These are phyloP conservation scores for Exophiala sideris DNA, from an alignment of 2,329 filamentous ascomycete species.

Conservation along the genomic window DNA sequence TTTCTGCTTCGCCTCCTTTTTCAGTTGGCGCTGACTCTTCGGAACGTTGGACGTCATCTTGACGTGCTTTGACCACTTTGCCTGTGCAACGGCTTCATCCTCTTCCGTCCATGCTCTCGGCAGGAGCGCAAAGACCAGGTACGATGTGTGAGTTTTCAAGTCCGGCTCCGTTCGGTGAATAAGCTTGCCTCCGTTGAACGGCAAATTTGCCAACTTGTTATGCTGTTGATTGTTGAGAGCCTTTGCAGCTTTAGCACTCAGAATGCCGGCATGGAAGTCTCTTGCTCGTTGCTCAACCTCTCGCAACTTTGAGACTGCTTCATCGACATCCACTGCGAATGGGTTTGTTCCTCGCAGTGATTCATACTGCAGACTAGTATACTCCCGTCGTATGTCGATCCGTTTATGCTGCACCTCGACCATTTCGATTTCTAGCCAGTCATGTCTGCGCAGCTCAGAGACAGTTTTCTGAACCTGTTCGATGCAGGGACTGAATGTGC, in stretches of 20 bases:
- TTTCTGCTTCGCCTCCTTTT: conserved; percentile 29
- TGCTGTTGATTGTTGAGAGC: conserved; percentile 22
- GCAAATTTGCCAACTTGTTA: conserved; percentile 43
- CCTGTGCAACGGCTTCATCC: conserved; percentile 68
- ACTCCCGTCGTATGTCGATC: conserved; percentile 77
- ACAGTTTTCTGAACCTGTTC: conserved; percentile 91
- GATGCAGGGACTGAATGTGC: conserved; percentile 94
- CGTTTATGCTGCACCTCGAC: conserved; percentile 79
- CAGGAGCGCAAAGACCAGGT: conserved; percentile 86
- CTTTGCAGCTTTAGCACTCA: conserved; percentile 22
- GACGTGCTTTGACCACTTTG: conserved; percentile 50
- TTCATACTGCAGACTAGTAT: conserved; percentile 69
- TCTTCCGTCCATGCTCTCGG: conserved; percentile 82
- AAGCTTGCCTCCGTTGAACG: conserved; percentile 72
- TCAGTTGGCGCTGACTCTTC: conserved; percentile 26
- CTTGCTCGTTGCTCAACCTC: conserved; percentile 69
- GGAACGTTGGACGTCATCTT: conserved; percentile 18
- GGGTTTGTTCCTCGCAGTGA: conserved; percentile 64
- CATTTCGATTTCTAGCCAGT: conserved; percentile 92
- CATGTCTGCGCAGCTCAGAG: conserved; percentile 70
- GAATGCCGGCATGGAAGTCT: conserved; percentile 54
- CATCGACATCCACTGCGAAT: conserved; percentile 69
- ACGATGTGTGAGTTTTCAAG: conserved; percentile 94
- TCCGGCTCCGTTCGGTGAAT: conserved; percentile 81
- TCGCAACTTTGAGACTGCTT: conserved; percentile 70